Evolutionary conservation across 169 alveolate species (phyloP), one percentile per base, ranked within the genome.

Genomic region (Besnoitia besnoiti): DNA sequence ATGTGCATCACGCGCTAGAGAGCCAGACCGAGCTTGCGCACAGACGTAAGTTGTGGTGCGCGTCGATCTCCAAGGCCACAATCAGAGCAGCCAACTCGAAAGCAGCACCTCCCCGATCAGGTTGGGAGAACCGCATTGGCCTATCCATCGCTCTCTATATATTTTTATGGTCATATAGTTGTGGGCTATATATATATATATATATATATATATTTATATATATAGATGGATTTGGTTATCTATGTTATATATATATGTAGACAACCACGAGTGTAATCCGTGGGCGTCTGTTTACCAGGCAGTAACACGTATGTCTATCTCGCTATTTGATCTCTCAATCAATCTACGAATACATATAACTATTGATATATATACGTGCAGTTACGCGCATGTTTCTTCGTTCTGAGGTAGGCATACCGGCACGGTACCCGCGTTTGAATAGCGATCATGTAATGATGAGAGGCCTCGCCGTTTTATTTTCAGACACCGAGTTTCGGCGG

Each of bases 401-500:
- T n/a, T n/a, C 80, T 67, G 44, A n/a, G n/a, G n/a, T n/a, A n/a
- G n/a, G n/a, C n/a, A 19, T 50, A 10, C 19, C 62, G 62, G 30
- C 62, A 19, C 62, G 10, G 62, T 19, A 50, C 62, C 19, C 62
- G 16, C 8, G n/a, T n/a, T 87, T 10, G 85, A 61, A 5, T 12
- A 8, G 40, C 80, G 51, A 30, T 7, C 88, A 51, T 61, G 82
- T 33, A 21, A 5, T 62, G 50, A 10, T 39, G 75, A 3, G 79
- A 16, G 30, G 82, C 51, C 0, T n/a, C 21, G 37, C 61, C 42
- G 37, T 90, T 12, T 46, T 42, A 3, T 94, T 37, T 89, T 40
- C 97, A 35, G 98, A 97, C 87, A 92, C 94, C 21, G 96, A 94
- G 89, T 95, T 96, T 85, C 94, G 98, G 76, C 95, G 95, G 85